Evolutionary conservation across 768 basidiomycete genomes (phyloP).

Genomic region (Mycena alexandri): DNA sequence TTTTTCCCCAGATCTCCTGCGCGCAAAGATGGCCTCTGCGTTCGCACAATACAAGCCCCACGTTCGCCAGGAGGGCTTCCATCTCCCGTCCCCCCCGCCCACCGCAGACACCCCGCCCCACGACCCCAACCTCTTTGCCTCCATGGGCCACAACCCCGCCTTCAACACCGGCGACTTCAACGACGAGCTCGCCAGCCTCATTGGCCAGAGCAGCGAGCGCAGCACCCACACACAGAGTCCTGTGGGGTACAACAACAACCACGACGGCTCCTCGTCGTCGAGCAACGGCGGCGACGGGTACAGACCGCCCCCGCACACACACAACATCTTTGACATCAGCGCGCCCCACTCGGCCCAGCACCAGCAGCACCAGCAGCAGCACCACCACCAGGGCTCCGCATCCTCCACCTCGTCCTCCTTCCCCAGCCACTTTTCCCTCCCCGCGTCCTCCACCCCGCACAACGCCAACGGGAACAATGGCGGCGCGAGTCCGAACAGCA

Average conservation of each 20-base stretch:
- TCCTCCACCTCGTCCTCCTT: slow-evolving; percentile 46
- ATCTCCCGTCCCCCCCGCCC: slow-evolving; percentile 63
- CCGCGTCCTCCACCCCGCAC: slow-evolving; percentile 8
- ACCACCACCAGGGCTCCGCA: slow-evolving; percentile 47
- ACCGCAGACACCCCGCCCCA: slow-evolving; percentile 43
- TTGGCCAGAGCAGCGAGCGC: slow-evolving; percentile 52
- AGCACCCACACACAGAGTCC: slow-evolving; percentile 38
- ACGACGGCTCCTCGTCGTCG: slow-evolving; percentile 11
- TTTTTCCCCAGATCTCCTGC: too few species aligned
- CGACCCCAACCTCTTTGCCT: slow-evolving; percentile 29
- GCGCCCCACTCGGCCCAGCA: slow-evolving; percentile 52
- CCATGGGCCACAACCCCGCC: slow-evolving; percentile 53
- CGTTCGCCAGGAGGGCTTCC: slow-evolving; percentile 82
- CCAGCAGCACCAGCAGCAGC: slow-evolving; percentile 39
- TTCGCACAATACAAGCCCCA: slow-evolving; percentile 62
- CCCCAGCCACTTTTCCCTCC: slow-evolving; percentile 45
- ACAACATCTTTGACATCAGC: slow-evolving; percentile 60
- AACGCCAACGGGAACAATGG: slow-evolving; percentile 24
- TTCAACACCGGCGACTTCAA: slow-evolving; percentile 55
- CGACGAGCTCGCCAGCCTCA: slow-evolving; percentile 77
- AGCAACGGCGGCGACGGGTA: slow-evolving; percentile 43
- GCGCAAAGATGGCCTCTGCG: slow-evolving; percentile 2
- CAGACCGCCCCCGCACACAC: slow-evolving; percentile 51
- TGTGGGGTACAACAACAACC: slow-evolving; percentile 5
- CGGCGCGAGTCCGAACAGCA: slow-evolving; percentile 1